Evolutionary conservation across 495 filamentous ascomycete species (phyloP).

Genomic region (Sphaerosporella brunnea): DNA sequence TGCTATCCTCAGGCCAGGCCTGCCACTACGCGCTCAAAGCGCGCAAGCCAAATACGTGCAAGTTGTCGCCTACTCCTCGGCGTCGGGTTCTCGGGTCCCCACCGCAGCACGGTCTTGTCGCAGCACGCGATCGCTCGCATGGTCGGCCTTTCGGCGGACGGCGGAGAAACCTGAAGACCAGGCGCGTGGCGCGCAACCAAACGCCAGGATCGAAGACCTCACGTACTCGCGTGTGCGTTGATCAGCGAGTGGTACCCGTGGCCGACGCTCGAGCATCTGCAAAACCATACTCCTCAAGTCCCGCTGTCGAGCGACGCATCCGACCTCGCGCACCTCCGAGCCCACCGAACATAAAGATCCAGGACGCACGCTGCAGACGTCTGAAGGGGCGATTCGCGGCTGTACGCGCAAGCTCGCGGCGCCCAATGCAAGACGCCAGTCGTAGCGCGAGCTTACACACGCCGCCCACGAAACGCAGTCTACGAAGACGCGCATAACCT

Average conservation of each 20-base stretch:
- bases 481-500: conserved; percentile 33
- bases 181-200: conserved; percentile 39
- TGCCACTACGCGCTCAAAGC: conserved; percentile 66
- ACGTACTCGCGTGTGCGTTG: conserved; percentile 34
- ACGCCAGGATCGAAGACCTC: conserved; percentile 36
- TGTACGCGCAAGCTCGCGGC: conserved; percentile 40
- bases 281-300: conserved; percentile 46
- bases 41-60: conserved; percentile 64
- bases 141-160: conserved; percentile 59
- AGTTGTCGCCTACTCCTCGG: conserved; percentile 59
- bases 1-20: conserved; percentile 56
- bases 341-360: conserved; percentile 43
- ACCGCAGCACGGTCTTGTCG: conserved; percentile 54
- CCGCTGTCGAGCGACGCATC: conserved; percentile 29
- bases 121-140: conserved; percentile 58
- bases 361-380: conserved; percentile 43
- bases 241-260: conserved; percentile 51
- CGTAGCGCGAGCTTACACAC: no score
- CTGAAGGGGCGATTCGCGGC: conserved; percentile 55
- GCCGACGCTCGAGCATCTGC: conserved; percentile 42
- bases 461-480: conserved; percentile 37
- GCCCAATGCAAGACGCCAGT: conserved; percentile 42
- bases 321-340: conserved; percentile 54
- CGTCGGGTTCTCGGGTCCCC: conserved; percentile 58
- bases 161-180: conserved; percentile 60